Percentiles rank a stretch among this genome's conserved stretches.
These are phyloP conservation scores for Micractinium sp. DNA, from an alignment of 139 green algal genomes.

Conservation along the genomic window DNA sequence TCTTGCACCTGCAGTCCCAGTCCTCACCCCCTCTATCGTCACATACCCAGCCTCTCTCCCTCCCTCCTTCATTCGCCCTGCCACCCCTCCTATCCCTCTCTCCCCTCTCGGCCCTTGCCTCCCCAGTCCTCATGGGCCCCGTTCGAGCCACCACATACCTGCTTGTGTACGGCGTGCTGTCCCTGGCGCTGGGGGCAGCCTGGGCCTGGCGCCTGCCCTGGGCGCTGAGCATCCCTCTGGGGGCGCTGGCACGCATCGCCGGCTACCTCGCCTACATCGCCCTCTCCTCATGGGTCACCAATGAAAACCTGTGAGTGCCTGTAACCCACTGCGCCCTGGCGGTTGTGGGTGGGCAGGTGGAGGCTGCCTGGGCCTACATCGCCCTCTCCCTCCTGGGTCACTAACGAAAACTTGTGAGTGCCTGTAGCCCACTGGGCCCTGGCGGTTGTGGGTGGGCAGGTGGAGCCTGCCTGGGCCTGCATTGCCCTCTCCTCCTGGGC, in stretches of 20 bases:
- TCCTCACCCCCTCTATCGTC: no score
- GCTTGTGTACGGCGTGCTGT: slow-evolving; percentile 76
- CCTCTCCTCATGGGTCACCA: slow-evolving; percentile 70
- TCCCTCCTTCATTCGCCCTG: neutral
- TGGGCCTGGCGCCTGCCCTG: slow-evolving; percentile 55
- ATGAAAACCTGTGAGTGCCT: slow-evolving; percentile 73
- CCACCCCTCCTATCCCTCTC: neutral
- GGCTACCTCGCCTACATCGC: slow-evolving; percentile 72
- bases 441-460: no score
- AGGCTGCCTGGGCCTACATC: no score
- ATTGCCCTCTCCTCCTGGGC: no score
- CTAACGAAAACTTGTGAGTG: slow-evolving; percentile 60
- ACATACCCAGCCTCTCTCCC: no score
- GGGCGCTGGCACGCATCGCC: slow-evolving; percentile 56
- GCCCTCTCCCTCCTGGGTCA: no score
- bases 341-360: no score
- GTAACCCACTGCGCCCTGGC: neutral
- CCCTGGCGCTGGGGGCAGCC: slow-evolving; percentile 59
- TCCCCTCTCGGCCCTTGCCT: no score
- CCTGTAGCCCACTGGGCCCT: no score
- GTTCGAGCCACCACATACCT: slow-evolving; percentile 76
- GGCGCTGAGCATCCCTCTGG: slow-evolving; percentile 47
- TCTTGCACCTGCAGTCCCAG: no score
- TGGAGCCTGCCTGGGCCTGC: no score
- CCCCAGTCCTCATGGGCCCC: slow-evolving; percentile 81